phyloP scores from a whole-genome alignment of 139 green algal species.

The Trebouxia sp. region DNA sequence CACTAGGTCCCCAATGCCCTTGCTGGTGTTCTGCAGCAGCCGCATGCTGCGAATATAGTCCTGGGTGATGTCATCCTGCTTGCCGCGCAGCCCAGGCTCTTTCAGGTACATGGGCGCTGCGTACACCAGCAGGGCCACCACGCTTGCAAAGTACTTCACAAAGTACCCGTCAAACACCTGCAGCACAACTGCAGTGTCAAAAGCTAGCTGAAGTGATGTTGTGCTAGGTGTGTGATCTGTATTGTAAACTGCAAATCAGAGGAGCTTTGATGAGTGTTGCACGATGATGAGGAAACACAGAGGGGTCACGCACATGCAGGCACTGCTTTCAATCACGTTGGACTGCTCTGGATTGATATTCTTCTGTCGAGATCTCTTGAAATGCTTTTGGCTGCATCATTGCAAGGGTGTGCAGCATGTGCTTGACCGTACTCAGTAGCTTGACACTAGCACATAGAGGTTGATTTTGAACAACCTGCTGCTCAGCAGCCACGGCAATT shows the following conservation, averaged over 20 bases:
- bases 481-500: too few relatives aligned
- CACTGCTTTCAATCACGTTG: too few relatives aligned
- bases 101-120: constrained; percentile 77
- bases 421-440: too few relatives aligned
- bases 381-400: too few relatives aligned
- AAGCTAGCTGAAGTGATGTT: neutral
- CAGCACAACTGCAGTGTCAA: neutral
- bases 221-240: too few relatives aligned
- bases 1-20: constrained; percentile 91
- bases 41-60: constrained; percentile 88
- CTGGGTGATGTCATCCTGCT: constrained; percentile 37
- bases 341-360: too few relatives aligned
- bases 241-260: too few relatives aligned
- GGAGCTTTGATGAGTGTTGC: neutral
- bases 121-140: constrained; percentile 85
- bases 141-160: constrained; percentile 87
- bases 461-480: too few relatives aligned
- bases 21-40: constrained; percentile 85
- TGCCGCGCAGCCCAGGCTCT: constrained; percentile 28
- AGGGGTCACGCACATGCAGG: neutral
- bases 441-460: too few relatives aligned
- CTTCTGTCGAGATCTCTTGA: too few relatives aligned
- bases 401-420: too few relatives aligned
- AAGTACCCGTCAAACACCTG: constrained; percentile 84
- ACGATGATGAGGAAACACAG: neutral